Evolutionary conservation across 306 rosid species (phyloP).

Genomic region (Crotalaria pallida): DNA sequence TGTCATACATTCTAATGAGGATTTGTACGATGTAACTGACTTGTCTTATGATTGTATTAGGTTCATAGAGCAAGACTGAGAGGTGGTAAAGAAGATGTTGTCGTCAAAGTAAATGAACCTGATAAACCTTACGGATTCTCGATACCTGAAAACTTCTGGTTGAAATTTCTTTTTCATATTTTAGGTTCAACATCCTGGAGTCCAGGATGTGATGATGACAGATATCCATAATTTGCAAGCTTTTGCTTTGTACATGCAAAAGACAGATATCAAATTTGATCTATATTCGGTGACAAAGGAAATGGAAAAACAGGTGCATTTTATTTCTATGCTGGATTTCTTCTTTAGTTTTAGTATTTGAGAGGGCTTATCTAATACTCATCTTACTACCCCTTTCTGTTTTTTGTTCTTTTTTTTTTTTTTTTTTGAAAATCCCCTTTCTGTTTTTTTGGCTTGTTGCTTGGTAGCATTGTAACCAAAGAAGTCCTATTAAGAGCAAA

Average conservation of each 20-base stretch:
- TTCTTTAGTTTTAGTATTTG: not conserved
- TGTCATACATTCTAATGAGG: slow-evolving; percentile 14
- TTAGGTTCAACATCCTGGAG: slow-evolving; percentile 99
- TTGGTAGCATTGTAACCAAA: not conserved
- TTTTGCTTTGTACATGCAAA: slow-evolving; percentile 87
- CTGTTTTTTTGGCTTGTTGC: slow-evolving; percentile 1
- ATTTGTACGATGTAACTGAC: slow-evolving; percentile 24
- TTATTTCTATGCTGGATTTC: slow-evolving; percentile 18
- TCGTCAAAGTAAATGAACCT: slow-evolving; percentile 70
- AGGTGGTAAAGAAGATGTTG: slow-evolving; percentile 71
- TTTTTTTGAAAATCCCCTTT: too few species aligned
- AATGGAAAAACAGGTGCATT: slow-evolving; percentile 86
- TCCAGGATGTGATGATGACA: slow-evolving; percentile 96
- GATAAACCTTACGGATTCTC: slow-evolving; percentile 9
- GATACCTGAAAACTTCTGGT: slow-evolving; percentile 20
- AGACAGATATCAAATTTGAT: slow-evolving; percentile 90
- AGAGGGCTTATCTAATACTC: not conserved
- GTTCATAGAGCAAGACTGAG: slow-evolving; percentile 84
- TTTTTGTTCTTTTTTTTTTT: too few species aligned
- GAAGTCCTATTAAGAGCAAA: slow-evolving; percentile 15
- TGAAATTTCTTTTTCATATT: slow-evolving; percentile 25
- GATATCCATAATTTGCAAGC: slow-evolving; percentile 92
- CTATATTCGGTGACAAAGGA: slow-evolving; percentile 87
- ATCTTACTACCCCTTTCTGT: not conserved
- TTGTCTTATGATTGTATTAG: slow-evolving; percentile 38